Base-by-base conservation (phyloP, 1,284 basidiomycete species). In the Cutaneotrichosporon mucoides region DNA sequence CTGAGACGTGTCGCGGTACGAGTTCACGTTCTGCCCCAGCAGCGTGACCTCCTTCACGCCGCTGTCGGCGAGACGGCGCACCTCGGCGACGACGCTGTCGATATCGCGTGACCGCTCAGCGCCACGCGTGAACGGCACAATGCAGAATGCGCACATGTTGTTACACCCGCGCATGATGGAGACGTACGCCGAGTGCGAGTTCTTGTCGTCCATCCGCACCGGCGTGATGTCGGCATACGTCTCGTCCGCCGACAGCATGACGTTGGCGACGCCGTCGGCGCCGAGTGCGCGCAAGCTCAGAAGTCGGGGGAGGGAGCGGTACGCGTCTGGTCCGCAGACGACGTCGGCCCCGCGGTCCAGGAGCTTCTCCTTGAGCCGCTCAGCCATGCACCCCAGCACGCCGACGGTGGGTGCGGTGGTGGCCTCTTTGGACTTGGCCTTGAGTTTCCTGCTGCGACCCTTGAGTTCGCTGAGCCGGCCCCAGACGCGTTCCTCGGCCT, bases 141-240 rank as follows among this genome's bases (percentile, higher is more conserved):
- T 54, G 53, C 53, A 54, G 53, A 54, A 45, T 35, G 53, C 13
- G 53, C 53, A 54, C 53, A 54, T 54, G 43, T 54, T 54, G 35
- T 54, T 54, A 35, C 53, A 54, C 53, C 53, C 53, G 16, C 53
- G 53, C 53, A 54, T 54, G 36, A 54, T 43, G 53, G 43, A 46
- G 15, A 54, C 53, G 36, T 46, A 54, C 36, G 53, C 53, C 11
- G 34, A 37, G 42, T 54, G 53, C n/a, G 53, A 43, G 43, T 54
- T 54, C 53, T 54, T 54, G 53, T 54, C 53, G 43, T 54, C 43
- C 34, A 54, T 45, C 13, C 53, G 42, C 53, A 54, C 53, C 12
- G 53, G 53, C 13, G 53, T 54, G 41, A 54, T 54, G 35, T 54
- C 53, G 33, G 53, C 53, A 12, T 54, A 54, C 15, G 53, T 54